Conservation (phyloP, 2,329 filamentous ascomycete genomes). For the Ophiostoma perfectum region DNA sequence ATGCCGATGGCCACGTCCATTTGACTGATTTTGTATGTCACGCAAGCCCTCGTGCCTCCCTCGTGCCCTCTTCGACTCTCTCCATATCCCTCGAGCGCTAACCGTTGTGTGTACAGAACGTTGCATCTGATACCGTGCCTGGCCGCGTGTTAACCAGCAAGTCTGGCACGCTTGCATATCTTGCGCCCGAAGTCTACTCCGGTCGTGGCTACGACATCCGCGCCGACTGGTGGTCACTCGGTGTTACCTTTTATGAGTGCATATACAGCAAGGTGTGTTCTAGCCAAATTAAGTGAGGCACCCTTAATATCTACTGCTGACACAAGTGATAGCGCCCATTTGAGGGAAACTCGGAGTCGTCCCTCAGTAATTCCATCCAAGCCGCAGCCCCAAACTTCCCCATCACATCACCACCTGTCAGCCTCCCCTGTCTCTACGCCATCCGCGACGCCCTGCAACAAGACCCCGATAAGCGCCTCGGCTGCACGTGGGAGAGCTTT, state of each 20-base stretch:
- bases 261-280: conserved; percentile 87
- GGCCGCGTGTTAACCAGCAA: conserved; percentile 85
- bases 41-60: neutral
- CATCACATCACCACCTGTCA: conserved; percentile 87
- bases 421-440: conserved; percentile 80
- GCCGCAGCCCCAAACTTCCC: conserved; percentile 80
- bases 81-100: neutral
- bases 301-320: neutral
- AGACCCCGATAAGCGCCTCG: conserved; percentile 75
- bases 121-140: conserved; percentile 85
- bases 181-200: conserved; percentile 90
- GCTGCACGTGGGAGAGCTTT: conserved; percentile 80
- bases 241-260: conserved; percentile 98
- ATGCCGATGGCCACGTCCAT: conserved; percentile 89
- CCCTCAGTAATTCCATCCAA: conserved; percentile 72
- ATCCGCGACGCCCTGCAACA: conserved; percentile 78
- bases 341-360: conserved; percentile 79
- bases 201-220: conserved; percentile 84
- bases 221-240: conserved; percentile 98
- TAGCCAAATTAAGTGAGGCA: neutral
- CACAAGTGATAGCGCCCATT: conserved; percentile 68
- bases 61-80: neutral
- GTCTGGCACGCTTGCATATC: conserved; percentile 90
- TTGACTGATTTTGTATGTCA: conserved; percentile 85
- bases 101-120: conserved; percentile 59